Base-by-base conservation (phyloP, 345 rosid species). In the Gossypium bickii region DNA sequence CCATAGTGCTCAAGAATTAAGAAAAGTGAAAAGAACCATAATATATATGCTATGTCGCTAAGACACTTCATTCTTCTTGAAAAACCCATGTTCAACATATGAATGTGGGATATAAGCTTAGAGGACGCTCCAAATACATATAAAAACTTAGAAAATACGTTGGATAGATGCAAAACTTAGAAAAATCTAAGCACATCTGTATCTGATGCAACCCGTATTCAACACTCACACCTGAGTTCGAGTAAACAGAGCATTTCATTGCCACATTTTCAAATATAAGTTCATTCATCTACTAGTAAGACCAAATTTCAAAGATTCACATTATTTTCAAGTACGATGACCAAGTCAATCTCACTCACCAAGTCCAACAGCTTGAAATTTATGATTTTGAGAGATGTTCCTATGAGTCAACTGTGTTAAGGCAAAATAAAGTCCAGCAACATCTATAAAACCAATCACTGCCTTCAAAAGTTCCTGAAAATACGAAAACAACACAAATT, bases 331-430 rank as follows among this genome's bases (percentile, higher is more conserved):
- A 57, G 66, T 55, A 22, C 76, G 67, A 70, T 49, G 60, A 64
- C 45, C 2, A 15, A n/a, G 57, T 65, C 67, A 82, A 71, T 48
- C 51, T 45, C 41, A 82, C 94, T 78, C 80, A 94, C 98, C 97
- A 24, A 94, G 94, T 20, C 98, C 98, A 79, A 94, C 95, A 53
- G 97, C 97, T 74, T 94, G 98, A 82, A 92, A 94, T 83, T 94
- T 94, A 78, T 94, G 97, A 73, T 92, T 92, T 71, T 92, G 98
- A 49, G 98, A 94, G 79, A 94, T 94, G 83, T 94, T 94, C 83
- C 98, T 79, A 85, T 94, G 97, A 51, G 94, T 90, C 79, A 92
- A 84, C 83, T 92, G 97, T n/a, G 98, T 89, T 73, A 94, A 82
- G 73, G 97, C 97, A 85, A 80, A 92, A 80, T 92, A 94, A 9